Evolutionary conservation across 164 flowering plant species (phyloP), one percentile per base, ranked within the genome.

Genomic region (Macadamia tetraphylla): DNA sequence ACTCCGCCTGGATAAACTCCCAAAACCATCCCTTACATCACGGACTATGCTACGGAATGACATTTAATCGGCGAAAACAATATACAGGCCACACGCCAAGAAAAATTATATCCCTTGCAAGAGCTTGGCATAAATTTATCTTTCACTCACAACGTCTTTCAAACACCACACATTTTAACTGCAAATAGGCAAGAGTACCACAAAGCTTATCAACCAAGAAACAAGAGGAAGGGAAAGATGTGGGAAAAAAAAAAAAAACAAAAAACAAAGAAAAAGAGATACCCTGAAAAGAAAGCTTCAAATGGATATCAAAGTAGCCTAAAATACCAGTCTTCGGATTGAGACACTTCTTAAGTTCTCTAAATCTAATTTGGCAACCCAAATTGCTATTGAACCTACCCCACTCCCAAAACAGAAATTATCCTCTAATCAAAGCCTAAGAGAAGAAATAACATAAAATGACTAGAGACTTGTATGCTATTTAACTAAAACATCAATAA

Each of bases 21-120:
- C 91, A 64, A 87, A 70, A 49, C 89, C 76, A 72, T 87, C 91
- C 71, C 91, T 82, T 51, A 87, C 81, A 60, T 87, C 88, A 65
- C 86, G 86, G 65, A 85, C 84, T 63, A 87, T 85, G 61, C 88
- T 84, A 13, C 89, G 87, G 76, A 86, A 87, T 0, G 91, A 87
- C 91, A 87, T 87, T 67, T 75, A 48, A 57, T 55, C 43, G 32
- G 66, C 66, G 44, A 46, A 63, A 44, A 10, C 6, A 2, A 53
- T 17, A 53, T 13, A 53, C 57, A 17, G 17, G 57, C 14, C 57
- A 11, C 57, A 53, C 57, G 18, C 13, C 57, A 1, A 17, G 17
- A 17, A 15, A 13, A 17, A 53, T 53, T 53, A 49, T 49, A 53
- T 14, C 57, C 17, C 57, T 17, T 14, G 1, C 2, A 17, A 53